Base-by-base conservation (phyloP, 2,329 filamentous ascomycete species). In the Fusarium floridanum region DNA sequence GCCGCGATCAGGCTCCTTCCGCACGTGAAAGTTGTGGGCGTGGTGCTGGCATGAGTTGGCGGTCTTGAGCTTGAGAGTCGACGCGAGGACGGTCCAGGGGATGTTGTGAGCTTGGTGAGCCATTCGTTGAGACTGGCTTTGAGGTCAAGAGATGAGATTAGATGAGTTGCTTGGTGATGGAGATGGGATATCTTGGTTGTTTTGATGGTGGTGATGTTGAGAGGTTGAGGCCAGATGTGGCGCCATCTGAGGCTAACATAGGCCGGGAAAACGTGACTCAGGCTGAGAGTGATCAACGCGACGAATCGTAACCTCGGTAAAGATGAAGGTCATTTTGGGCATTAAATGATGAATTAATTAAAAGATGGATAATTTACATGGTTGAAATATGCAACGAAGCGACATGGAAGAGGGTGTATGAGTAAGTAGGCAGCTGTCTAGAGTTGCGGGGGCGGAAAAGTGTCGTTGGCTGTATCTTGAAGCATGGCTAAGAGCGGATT, bases 81-180 rank as follows among this genome's bases (percentile, higher is more conserved):
- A 67, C 2, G 69, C 66, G 27, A 75, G 34, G n/a, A 27, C 6
- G 3, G 61, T 57, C 72, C 72, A 75, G 6, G 70, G 72, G 3
- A 75, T 34, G 11, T 36, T 62, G 5, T 65, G 60, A 20, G 64
- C 27, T 32, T 75, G 64, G 16, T 71, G 67, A 2, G 67, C 64
- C 72, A 75, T 74, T 41, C 34, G 32, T 22, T 22, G 55, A 24
- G 32, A n/a, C 17, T 53, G 27, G 10, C 16, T 53, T 14, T 32
- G 48, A 32, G 48, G 2, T 32, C 2, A n/a, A 32, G 27, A 53
- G 10, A 10, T n/a, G 24, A 20, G 9, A 4, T 17, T 9, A 27
- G 24, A 50, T 29, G 22, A 9, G 6, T 53, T 11, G 7, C 48
- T 53, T 53, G 24, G 24, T 29, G 24, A n/a, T 53, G 14, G 43